Base-by-base conservation (phyloP, 2,329 filamentous ascomycete species). In the Aspergillus floridensis region DNA sequence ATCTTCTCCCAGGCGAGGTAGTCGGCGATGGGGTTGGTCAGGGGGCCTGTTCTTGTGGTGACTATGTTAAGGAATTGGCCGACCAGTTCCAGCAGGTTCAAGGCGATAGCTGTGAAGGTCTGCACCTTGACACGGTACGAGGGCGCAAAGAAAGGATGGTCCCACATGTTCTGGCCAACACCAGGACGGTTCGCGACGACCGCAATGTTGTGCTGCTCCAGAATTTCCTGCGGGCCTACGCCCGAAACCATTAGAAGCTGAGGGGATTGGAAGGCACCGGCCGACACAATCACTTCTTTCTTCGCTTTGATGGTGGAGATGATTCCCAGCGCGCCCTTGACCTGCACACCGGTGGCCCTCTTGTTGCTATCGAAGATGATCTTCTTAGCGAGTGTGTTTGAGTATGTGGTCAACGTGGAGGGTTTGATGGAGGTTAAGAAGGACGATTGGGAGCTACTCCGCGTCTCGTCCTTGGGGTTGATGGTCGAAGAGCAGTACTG, bases 211-310 rank as follows among this genome's bases (percentile, higher is more conserved):
- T 72, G 63, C 3, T 67, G 31, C 6, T 68, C 24, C 6, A 76
- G 62, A 1, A 64, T 61, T 0, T 64, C 63, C 4, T 58, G 47
- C 2, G 81, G 81, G 0, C 82, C 82, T 53, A 80, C 69, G 1
- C 82, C 82, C 19, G 79, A 82, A 2, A 82, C 75, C 73, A 83
- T 81, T 8, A 84, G 72, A 1, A 65, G 54, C 51, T 65, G 63
- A 0, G 63, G 63, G 16, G 79, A 82, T 63, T 85, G 82, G 65
- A 82, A 83, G 4, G 78, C 75, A 3, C 84, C 84, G 0, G 79
- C 81, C 0, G 81, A 77, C 8, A 86, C 59, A 44, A 80, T 77
- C 5, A 79, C 77, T 63, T 86, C 84, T 31, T 76, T 76, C 16
- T 74, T 79, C 21, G 83, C 81, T 2, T 73, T 73, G 59, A 85